phyloP scores from a whole-genome alignment of 148 eudicot genomes.

The Oxyria digyna region DNA sequence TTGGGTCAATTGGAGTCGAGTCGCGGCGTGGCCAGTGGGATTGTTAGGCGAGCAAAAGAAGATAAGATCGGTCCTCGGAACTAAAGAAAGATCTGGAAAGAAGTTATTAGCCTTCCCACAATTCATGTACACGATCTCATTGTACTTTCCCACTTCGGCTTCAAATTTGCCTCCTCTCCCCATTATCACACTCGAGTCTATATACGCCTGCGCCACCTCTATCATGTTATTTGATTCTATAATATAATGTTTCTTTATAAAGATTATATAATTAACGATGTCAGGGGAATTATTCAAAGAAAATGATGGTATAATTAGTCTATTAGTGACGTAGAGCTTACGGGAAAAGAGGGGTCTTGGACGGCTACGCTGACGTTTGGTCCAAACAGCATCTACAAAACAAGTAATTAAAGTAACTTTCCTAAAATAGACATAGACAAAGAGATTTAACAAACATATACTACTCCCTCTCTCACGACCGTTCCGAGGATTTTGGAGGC shows the following conservation, averaged over 20 bases:
- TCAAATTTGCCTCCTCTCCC: conserved; percentile 58
- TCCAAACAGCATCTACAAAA: conserved; percentile 55
- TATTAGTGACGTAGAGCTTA: conserved; percentile 10
- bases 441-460: not conserved
- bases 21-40: conserved; percentile 80
- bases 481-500: too few species aligned
- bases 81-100: conserved; percentile 44
- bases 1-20: conserved; percentile 36
- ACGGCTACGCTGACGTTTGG: conserved; percentile 54
- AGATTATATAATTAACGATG: too few species aligned
- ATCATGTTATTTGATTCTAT: not conserved
- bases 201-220: conserved; percentile 48
- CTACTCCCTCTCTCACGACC: too few species aligned
- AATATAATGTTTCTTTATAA: too few species aligned
- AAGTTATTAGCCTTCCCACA: conserved; percentile 44
- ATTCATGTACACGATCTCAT: conserved; percentile 51
- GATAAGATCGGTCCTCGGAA: conserved; percentile 56
- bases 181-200: conserved; percentile 77
- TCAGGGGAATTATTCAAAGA: not conserved
- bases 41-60: conserved; percentile 91
- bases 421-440: not conserved
- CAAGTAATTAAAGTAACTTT: not conserved
- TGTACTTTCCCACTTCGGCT: conserved; percentile 36
- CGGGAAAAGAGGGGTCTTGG: conserved; percentile 91
- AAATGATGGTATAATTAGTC: too few species aligned